Base-by-base conservation (phyloP, 2,329 filamentous ascomycete genomes). In the Botrytis tulipae region DNA sequence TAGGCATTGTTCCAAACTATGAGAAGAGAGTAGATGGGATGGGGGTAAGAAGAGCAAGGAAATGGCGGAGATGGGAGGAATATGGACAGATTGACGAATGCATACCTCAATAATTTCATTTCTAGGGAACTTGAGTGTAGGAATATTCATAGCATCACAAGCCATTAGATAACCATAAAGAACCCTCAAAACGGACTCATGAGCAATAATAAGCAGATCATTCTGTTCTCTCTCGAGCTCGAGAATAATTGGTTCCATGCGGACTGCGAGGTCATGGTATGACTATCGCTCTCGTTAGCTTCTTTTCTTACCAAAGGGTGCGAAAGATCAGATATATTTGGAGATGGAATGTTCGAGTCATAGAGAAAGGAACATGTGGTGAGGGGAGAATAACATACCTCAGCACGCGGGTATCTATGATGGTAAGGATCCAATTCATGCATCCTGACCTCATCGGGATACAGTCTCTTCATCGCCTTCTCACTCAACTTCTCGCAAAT, bases 141-240 rank as follows among this genome's bases (percentile, higher is more conserved):
- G 96, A 76, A 99, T 99, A 80, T 97, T 94, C 82, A 92, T 92
- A 14, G 97, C 95, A 81, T 95, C 96, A 84, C 96, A 98, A 78
- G 97, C 96, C 96, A 99, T 99, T 57, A 99, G 87, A 83, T 99
- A 99, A 37, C 95, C 95, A 81, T 99, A 99, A 5, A 99, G 87
- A 37, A 99, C 96, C 61, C 96, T 93, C 65, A 99, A 87, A n/a
- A 99, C 96, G 70, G 94, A 97, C 82, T 99, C 96, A 82, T 99
- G 96, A 0, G 96, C 96, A 78, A 99, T 98, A 80, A 99, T 98
- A 71, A 99, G 88, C n/a, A 99, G 87, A 81, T 99, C 96, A 77
- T 97, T 97, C 79, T 98, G 93, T 84, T 99, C 96, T 61, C 96
- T 91, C 84, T 99, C 96, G 22, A 99, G 88, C 82, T 99, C 96